Evolutionary conservation across 2,329 filamentous ascomycete species (phyloP), one percentile per base, ranked within the genome.

Genomic region (Tolypocladium pustulatum): DNA sequence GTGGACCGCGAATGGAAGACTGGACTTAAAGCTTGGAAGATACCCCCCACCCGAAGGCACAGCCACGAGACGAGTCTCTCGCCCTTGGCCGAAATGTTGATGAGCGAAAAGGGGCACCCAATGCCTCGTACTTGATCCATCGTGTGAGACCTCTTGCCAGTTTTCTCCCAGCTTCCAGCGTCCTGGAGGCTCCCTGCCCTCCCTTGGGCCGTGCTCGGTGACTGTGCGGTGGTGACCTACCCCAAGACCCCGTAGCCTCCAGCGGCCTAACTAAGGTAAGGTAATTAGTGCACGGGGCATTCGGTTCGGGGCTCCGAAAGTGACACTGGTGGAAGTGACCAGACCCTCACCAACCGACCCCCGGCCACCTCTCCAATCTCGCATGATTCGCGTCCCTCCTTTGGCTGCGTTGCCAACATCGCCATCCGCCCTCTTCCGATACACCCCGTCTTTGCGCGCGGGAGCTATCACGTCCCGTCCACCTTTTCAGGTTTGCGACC

Each of bases 391-490:
- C 41, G 25, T 49, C 46, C 27, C 17, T 34, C 36, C 40, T 37
- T 12, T 12, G 37, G 54, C 43, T 52, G 55, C 52, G 54, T 34
- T 52, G 55, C 52, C 52, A 51, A 55, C 57, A 36, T 40, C 57
- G 30, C 34, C 56, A 58, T 41, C 54, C 32, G 40, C 53, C 41
- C 34, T 37, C 40, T 59, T 53, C 60, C 61, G 60, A 63, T 49
- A 58, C 46, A 51, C 38, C 38, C 17, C 56, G 25, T 51, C n/a
- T 54, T 51, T 60, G 20, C 49, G 30, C 34, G 22, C 38, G 41
- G 32, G 9, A 53, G 56, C 46, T 55, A 61, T 64, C 67, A 64
- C 64, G 60, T 66, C 64, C 59, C 62, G 58, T 63, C 57, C 61
- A 60, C 53, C 61, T 58, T 54, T 61, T 65, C 51, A 61, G 56